Evolutionary conservation across 129 eudicot species (phyloP).

Genomic region (Deinandra increscens): DNA sequence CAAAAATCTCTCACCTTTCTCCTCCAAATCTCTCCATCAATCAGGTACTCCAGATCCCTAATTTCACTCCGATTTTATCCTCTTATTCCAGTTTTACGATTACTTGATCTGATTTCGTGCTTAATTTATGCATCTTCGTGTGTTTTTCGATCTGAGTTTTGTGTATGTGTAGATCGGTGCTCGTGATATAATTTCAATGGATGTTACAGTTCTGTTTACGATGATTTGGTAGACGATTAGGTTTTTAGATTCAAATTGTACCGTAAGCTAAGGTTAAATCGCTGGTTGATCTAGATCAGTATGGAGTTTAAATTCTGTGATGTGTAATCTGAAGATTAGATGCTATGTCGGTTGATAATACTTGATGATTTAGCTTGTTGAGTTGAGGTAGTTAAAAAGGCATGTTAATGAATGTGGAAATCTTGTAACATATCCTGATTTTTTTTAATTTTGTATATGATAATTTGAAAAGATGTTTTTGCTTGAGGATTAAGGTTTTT

Average conservation of each 20-base stretch:
- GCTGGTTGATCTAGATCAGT: constrained; percentile 14
- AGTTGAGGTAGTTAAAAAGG: not conserved
- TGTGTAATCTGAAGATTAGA: constrained; percentile 4
- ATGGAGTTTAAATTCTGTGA: not conserved
- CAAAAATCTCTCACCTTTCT: constrained; percentile 1
- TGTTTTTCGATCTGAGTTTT: constrained; percentile 15
- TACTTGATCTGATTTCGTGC: not conserved
- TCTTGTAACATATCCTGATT: not conserved
- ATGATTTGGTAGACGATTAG: not conserved
- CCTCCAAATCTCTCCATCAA: constrained; percentile 17
- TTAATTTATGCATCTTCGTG: not conserved
- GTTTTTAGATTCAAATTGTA: not conserved
- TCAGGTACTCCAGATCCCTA: constrained; percentile 21
- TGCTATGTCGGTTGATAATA: not conserved
- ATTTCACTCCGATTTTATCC: constrained; percentile 3
- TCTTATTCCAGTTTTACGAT: not conserved
- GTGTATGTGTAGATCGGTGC: not conserved
- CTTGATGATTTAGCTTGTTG: not conserved
- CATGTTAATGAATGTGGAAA: not conserved
- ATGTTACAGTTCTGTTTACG: not conserved
- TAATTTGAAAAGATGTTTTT: not conserved
- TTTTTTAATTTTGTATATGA: not conserved
- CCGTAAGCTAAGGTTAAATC: not conserved
- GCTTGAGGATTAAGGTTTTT: not conserved
- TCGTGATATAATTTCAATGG: not conserved